Conservation (phyloP, 805 yeast genomes). For the Ascoidea asiatica region DNA sequence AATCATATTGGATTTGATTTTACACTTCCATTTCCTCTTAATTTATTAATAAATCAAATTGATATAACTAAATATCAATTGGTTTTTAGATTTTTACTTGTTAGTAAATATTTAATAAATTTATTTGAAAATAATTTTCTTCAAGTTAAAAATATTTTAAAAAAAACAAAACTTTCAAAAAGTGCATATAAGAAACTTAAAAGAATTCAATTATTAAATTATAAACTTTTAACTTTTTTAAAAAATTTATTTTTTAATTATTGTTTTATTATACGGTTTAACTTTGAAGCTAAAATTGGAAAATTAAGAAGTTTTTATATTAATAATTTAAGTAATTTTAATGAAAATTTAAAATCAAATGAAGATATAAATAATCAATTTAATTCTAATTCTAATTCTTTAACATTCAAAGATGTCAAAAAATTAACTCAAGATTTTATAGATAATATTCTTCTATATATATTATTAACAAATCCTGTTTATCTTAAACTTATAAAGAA, state of each 20-base stretch:
- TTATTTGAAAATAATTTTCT: conserved; percentile 2
- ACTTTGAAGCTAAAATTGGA: not conserved
- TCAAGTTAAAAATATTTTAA: not conserved
- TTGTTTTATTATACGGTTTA: not conserved
- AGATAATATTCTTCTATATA: conserved; percentile 4
- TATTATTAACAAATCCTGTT: conserved; percentile 1
- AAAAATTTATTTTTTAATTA: conserved; percentile 1
- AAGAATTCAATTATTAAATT: conserved; percentile 2
- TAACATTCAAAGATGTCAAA: conserved; percentile 2
- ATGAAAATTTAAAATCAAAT: not conserved
- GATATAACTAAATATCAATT: conserved; percentile 68
- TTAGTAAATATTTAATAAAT: conserved; percentile 1
- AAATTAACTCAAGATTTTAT: conserved; percentile 5
- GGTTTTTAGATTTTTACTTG: conserved; percentile 53
- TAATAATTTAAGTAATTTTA: not conserved
- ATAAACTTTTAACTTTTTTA: conserved; percentile 1
- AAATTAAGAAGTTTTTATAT: not conserved
- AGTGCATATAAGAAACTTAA: not conserved
- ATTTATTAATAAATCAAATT: conserved; percentile 57
- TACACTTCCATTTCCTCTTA: conserved; percentile 77
- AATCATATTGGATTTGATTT: conserved; percentile 42
- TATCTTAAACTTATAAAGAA: too few relatives aligned
- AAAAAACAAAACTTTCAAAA: not conserved
- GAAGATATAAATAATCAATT: not conserved
- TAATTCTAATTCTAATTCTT: not conserved